These are phyloP conservation scores for Zygosaccharomyces siamensis DNA, from an alignment of 805 yeast genomes.

Conservation along the genomic window DNA sequence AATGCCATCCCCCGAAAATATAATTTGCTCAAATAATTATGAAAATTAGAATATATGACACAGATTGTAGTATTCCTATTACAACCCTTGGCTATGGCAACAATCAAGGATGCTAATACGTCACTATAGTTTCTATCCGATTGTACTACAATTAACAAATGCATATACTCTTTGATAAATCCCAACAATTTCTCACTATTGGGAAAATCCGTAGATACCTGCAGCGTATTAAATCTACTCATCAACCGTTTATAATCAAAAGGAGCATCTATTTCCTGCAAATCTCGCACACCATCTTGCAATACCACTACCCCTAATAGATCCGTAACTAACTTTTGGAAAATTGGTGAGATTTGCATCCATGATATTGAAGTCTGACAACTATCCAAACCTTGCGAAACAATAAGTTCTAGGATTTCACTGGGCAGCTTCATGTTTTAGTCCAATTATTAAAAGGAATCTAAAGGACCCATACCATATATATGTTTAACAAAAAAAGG, in stretches of 20 bases:
- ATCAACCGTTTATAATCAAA: constrained; percentile 16
- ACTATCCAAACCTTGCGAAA: constrained; percentile 20
- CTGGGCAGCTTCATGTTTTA: constrained; percentile 21
- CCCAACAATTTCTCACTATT: constrained; percentile 4
- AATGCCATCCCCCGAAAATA: constrained; percentile 25
- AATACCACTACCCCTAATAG: constrained; percentile 25
- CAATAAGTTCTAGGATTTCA: constrained; percentile 26
- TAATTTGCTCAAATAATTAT: constrained; percentile 26
- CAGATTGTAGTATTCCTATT: constrained; percentile 16
- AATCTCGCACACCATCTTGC: constrained; percentile 13
- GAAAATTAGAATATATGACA: constrained; percentile 21
- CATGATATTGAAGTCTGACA: constrained; percentile 26
- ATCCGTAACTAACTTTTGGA: constrained; percentile 11
- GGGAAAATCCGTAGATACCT: constrained; percentile 14
- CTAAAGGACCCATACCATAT: not conserved
- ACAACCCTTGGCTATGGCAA: constrained; percentile 12
- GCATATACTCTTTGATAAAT: constrained; percentile 13
- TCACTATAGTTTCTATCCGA: constrained; percentile 25
- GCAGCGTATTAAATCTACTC: constrained; percentile 13
- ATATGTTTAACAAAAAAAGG: not conserved
- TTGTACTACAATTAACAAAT: constrained; percentile 21
- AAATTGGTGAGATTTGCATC: constrained; percentile 18
- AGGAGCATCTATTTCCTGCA: constrained; percentile 4
- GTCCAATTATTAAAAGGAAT: not conserved
- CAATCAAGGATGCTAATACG: constrained; percentile 15